Percentiles rank a stretch among this genome's conserved stretches.
Conservation (phyloP, 73 alveolate species). For the Blepharisma japonicum region DNA sequence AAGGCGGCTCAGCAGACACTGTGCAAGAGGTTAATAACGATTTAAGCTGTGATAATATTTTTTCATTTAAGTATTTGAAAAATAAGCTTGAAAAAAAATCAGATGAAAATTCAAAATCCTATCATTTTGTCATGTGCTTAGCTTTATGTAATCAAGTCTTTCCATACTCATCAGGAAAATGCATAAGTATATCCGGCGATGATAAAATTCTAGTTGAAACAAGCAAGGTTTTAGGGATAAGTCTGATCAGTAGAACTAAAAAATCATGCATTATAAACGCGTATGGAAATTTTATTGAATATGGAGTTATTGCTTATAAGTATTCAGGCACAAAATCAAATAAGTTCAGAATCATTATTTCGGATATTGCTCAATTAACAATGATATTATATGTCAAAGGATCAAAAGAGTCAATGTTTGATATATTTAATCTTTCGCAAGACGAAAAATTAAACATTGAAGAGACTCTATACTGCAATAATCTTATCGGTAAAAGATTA, state of each 20-base stretch:
- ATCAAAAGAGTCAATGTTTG: not conserved
- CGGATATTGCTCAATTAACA: not conserved
- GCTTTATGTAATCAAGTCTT: not conserved
- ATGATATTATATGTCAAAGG: conserved; percentile 12
- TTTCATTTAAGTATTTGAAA: too few species aligned
- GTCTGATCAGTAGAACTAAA: not conserved
- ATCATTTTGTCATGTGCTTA: not conserved
- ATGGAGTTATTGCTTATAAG: not conserved
- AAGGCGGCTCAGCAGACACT: too few species aligned
- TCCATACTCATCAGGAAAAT: not conserved
- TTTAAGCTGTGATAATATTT: too few species aligned
- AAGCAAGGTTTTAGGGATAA: not conserved
- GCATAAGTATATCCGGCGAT: not conserved
- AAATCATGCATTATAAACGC: not conserved
- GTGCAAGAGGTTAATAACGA: too few species aligned
- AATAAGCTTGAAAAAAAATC: too few species aligned
- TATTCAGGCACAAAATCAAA: not conserved
- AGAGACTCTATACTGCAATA: not conserved
- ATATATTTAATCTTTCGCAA: not conserved
- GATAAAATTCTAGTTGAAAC: conserved; percentile 17
- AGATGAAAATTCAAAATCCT: too few species aligned
- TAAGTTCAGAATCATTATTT: conserved; percentile 10
- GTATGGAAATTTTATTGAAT: not conserved
- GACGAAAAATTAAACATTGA: not conserved
- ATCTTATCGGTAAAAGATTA: not conserved